Base-by-base conservation (phyloP, 331 rosid species). In the Telfairia occidentalis region DNA sequence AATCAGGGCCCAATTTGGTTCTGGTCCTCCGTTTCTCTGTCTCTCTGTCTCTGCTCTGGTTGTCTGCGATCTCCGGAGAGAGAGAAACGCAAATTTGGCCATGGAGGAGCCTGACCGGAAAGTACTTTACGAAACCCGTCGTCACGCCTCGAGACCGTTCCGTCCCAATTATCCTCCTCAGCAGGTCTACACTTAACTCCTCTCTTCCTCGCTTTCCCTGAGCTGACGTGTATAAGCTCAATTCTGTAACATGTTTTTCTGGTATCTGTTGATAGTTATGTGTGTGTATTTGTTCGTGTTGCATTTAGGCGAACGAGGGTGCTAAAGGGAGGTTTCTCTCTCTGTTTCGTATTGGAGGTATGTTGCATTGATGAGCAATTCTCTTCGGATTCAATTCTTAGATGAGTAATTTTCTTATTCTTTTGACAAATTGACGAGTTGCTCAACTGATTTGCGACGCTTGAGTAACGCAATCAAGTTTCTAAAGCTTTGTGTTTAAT, bases 341-440 rank as follows among this genome's bases (percentile, higher is more conserved):
- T 28, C 48, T 83, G 78, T 83, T 91, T 67, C 89, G 95, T 1
- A 66, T 82, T 77, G 92, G 75, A 87, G 98, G 98, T 88, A 81
- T 78, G 58, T 29, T 35, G 50, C 42, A 10, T 74, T 76, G 30
- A 48, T 66, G 16, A 34, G 74, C 12, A 18, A 7, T 73, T 57
- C 4, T 53, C 4, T 18, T 35, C 7, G 28, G 69, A 21, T 12
- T 48, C 53, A 4, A 46, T 54, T 23, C 30, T 19, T 52, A 35
- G 48, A 21, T 42, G 37, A n/a, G 8, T 45, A 1, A 26, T 26
- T 46, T 34, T 16, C 5, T 35, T 30, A 29, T 23, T 26, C 38
- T 23, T 15, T 24, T 5, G 5, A 19, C 9, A 37, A 10, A 24
- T 45, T 43, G 74, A 38, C 53, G 26, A 6, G 57, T 69, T 45